Evolutionary conservation across 768 basidiomycete genomes (phyloP).

Genomic region (Termitomyces sp.): DNA sequence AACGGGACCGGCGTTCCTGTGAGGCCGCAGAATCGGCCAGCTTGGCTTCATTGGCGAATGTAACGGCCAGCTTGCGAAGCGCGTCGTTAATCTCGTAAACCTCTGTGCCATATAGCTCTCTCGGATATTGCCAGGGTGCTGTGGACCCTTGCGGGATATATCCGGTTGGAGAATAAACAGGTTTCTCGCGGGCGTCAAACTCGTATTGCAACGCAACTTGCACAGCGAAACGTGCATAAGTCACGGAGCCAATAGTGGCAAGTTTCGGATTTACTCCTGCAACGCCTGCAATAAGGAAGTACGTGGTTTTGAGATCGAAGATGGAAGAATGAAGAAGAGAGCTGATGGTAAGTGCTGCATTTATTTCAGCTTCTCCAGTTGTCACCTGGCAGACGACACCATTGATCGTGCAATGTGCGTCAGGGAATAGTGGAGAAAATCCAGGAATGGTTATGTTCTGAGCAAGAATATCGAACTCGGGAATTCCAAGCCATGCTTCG

Average conservation of each 20-base stretch:
- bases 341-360: conserved; percentile 9
- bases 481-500: conserved; percentile 4
- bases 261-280: conserved; percentile 10
- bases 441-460: conserved; percentile 7
- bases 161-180: conserved; percentile 8
- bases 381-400: conserved; percentile 7
- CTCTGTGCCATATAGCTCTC: conserved; percentile 6
- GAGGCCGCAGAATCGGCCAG: conserved; percentile 4
- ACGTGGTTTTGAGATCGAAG: conserved; percentile 7
- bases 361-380: conserved; percentile 10
- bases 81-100: conserved; percentile 11
- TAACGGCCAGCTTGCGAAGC: conserved; percentile 6
- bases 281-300: conserved; percentile 12
- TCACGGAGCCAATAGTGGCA: conserved; percentile 9
- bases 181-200: conserved; percentile 11
- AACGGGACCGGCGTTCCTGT: conserved; percentile 1
- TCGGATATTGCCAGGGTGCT: conserved; percentile 8
- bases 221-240: conserved; percentile 10
- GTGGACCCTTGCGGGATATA: conserved; percentile 7
- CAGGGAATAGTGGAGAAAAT: conserved; percentile 1
- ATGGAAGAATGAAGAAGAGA: conserved; percentile 5
- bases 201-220: conserved; percentile 12
- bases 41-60: conserved; percentile 1
- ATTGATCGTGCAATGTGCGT: conserved; percentile 8
- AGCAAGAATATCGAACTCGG: conserved; percentile 6